Conservation (phyloP, 2,329 filamentous ascomycete species). For the Mycosphaerella arachidis region DNA sequence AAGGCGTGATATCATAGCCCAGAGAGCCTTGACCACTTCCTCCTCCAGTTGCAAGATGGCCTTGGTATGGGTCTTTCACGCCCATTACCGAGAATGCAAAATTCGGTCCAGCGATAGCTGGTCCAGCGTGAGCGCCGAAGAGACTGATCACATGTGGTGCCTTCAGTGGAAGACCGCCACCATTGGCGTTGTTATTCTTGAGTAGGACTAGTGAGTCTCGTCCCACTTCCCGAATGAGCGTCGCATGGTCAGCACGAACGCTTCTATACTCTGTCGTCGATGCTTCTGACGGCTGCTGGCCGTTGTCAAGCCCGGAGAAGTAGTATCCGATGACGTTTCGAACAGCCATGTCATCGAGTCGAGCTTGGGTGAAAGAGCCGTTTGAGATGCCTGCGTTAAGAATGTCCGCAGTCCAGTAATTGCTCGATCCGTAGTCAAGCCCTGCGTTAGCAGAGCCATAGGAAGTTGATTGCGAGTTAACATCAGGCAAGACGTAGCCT, state of each 20-base stretch:
- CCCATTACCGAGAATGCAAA: slow-evolving; percentile 13
- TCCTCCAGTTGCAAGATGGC: slow-evolving; percentile 16
- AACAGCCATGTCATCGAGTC: slow-evolving; percentile 33
- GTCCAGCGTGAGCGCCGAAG: slow-evolving; percentile 31
- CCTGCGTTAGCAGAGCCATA: slow-evolving; percentile 26
- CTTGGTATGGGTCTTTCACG: slow-evolving; percentile 13
- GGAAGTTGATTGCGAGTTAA: slow-evolving; percentile 27
- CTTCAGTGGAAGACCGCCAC: slow-evolving; percentile 43
- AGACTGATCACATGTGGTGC: slow-evolving; percentile 38
- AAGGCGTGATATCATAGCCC: slow-evolving; percentile 10
- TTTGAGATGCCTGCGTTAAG: slow-evolving; percentile 30
- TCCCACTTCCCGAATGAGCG: slow-evolving; percentile 11
- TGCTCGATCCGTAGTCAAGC: slow-evolving; percentile 28
- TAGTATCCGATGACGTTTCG: slow-evolving; percentile 24
- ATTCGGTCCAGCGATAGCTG: slow-evolving; percentile 9
- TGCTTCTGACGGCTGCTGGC: slow-evolving; percentile 10
- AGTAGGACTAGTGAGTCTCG: slow-evolving; percentile 42
- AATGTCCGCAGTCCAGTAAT: slow-evolving; percentile 24
- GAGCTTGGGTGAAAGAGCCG: slow-evolving; percentile 28
- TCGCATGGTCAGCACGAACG: slow-evolving; percentile 13
- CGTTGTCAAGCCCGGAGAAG: slow-evolving; percentile 17
- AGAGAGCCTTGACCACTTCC: slow-evolving; percentile 15
- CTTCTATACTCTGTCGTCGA: slow-evolving; percentile 10
- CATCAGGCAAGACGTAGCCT: slow-evolving; percentile 48
- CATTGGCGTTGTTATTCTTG: slow-evolving; percentile 56